Base-by-base conservation (phyloP, 2,329 filamentous ascomycete species). In the Fusarium goolgardi region DNA sequence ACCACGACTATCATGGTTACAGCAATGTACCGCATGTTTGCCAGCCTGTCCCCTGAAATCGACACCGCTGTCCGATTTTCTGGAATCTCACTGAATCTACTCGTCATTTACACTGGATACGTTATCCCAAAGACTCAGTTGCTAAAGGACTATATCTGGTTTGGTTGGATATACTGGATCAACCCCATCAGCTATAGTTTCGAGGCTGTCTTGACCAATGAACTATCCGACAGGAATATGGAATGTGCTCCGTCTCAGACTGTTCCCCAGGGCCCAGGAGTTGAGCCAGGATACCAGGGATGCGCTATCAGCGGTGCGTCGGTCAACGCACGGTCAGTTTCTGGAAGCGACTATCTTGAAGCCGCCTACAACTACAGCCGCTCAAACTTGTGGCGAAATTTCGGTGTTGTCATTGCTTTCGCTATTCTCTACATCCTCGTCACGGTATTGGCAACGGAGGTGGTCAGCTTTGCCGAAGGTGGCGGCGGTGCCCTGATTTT, bases 401-500 rank as follows among this genome's bases (percentile, higher is more conserved):
- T 72, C 49, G 70, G 70, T 3, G 63, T 72, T n/a, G 43, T 65
- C 18, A 56, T 70, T 39, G 70, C 67, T 20, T 72, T 70, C 39
- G 59, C 52, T 11, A 37, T 58, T 8, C 55, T 72, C 10, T 70
- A 65, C 29, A 69, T 71, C 13, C 13, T 72, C 10, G 32, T 71
- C 34, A 72, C 69, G 5, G 63, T 70, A 13, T 34, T 71, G 37
- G 69, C 69, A 6, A 63, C 63, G n/a, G 61, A 71, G 25, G 12
- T 56, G 20, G 63, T 70, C 3, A 70, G 45, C 55, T 71, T 71
- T 43, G 90, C 75, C 79, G 78, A 37, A 78, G 83, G 25, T 78
- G 90, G 88, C 8, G 89, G 89, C n/a, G 90, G 90, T 52, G 90
- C 89, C 2, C 76, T 92, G 39, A 80, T 92, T 25, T 92, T 92